These are phyloP conservation scores for Leishmania tropica DNA, from an alignment of 208 protist genomes.

Conservation along the genomic window DNA sequence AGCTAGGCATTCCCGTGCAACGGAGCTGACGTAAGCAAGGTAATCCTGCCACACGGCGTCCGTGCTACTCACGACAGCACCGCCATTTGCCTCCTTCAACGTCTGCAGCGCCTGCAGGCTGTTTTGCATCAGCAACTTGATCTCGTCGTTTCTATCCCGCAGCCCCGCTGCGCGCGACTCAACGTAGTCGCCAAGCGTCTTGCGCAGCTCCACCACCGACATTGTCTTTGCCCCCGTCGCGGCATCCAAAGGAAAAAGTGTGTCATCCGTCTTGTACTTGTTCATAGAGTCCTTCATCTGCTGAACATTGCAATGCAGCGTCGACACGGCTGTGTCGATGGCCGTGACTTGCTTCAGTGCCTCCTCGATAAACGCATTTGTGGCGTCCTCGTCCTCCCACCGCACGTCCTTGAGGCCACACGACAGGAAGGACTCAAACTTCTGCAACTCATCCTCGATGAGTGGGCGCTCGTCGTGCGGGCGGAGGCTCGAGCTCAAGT, in stretches of 20 bases:
- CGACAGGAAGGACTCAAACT: conserved; percentile 85
- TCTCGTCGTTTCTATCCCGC: conserved; percentile 66
- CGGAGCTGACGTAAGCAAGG: conserved; percentile 90
- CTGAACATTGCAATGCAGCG: conserved; percentile 90
- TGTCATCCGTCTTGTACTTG: conserved; percentile 78
- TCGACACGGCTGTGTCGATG: conserved; percentile 84
- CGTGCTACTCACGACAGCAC: conserved; percentile 31
- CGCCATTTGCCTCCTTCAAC: conserved; percentile 62
- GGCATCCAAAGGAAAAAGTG: conserved; percentile 85
- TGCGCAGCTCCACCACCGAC: conserved; percentile 87
- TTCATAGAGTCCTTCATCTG: conserved; percentile 80
- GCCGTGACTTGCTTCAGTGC: conserved; percentile 83
- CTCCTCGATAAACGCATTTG: conserved; percentile 92
- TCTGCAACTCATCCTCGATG: conserved; percentile 85
- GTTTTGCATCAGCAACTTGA: conserved; percentile 77
- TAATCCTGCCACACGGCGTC: conserved; percentile 89
- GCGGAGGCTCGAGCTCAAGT: conserved; percentile 87
- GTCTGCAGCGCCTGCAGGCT: conserved; percentile 86
- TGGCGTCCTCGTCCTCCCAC: conserved; percentile 90
- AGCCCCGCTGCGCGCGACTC: conserved; percentile 54
- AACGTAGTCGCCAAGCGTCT: conserved; percentile 81
- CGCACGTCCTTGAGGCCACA: conserved; percentile 76
- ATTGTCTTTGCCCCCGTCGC: conserved; percentile 89
- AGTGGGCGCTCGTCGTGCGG: conserved; percentile 93
- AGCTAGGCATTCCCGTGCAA: conserved; percentile 73